Base-by-base conservation (phyloP, 805 yeast genomes). In the Torulaspora maleeae region DNA sequence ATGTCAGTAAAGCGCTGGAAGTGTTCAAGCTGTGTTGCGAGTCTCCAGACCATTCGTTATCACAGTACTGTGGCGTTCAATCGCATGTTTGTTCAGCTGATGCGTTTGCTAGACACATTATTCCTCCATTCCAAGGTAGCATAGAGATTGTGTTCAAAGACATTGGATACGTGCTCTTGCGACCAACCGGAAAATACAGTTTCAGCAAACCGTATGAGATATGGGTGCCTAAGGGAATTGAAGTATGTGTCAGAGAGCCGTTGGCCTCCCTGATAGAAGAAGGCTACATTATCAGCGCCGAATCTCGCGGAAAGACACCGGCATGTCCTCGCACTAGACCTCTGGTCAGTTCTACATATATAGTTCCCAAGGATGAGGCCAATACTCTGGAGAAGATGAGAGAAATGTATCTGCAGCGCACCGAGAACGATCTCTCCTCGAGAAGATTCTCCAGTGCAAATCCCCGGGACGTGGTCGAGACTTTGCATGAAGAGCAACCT, bases 81-180 rank as follows among this genome's bases (percentile, higher is more conserved):
- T 19, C 48, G 9, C 35, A 15, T 5, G 20, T 51, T 10, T 46
- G 56, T 25, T 34, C 51, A 17, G 51, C 47, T 30, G 53, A 59
- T 1, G 58, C 67, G 2, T 56, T 72, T 51, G 64, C 58, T 1
- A 65, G 78, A 46, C 81, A 73, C 50, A 69, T 76, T 2, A 69
- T 85, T 3, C 91, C 93, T 0, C 86, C 87, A n/a, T 84, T 84
- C 53, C 69, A 64, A 47, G 91, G 91, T 0, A 59, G 76, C 4
- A 66, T 85, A 8, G 95, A 85, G 54, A 55, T 85, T 22, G 83
- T 85, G 2, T 53, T 85, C 8, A 78, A 77, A 42, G 80, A 79
- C 48, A 59, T 80, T n/a, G 93, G 93, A 0, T 80, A 74, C 53
- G 50, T 84, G 2, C 75, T 78, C 29, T 60, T 85, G 12, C 73